Conservation (phyloP, 2,329 filamentous ascomycete species). For the Aspergillus pseudotamarii region DNA sequence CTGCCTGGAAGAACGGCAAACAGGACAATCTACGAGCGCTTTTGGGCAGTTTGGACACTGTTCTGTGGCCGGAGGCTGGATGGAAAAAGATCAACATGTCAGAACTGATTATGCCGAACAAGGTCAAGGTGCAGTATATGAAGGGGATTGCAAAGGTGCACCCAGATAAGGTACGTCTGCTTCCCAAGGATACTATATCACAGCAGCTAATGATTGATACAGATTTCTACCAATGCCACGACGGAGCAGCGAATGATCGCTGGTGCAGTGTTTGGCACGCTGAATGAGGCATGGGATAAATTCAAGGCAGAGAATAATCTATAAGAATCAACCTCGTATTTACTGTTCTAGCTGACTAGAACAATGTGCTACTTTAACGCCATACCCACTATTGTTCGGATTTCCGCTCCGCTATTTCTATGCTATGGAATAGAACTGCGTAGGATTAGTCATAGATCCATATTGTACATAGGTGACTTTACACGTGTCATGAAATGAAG, state of each 20-base stretch:
- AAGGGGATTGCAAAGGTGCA: slow-evolving; percentile 98
- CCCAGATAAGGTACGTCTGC: slow-evolving; percentile 84
- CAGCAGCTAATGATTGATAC: neutral
- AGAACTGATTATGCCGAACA: slow-evolving; percentile 87
- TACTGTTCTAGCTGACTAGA: neutral
- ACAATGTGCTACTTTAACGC: slow-evolving; percentile 4
- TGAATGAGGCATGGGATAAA: slow-evolving; percentile 71
- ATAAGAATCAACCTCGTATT: slow-evolving; percentile 29
- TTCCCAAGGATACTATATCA: slow-evolving; percentile 1
- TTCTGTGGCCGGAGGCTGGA: slow-evolving; percentile 87
- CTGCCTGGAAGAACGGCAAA: slow-evolving; percentile 86
- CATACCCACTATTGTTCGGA: neutral
- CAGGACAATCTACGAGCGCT: slow-evolving; percentile 88
- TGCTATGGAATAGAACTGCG: neutral
- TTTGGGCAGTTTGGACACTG: slow-evolving; percentile 80
- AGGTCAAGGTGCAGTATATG: slow-evolving; percentile 98
- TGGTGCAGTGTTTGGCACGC: slow-evolving; percentile 63
- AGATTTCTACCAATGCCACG: slow-evolving; percentile 66
- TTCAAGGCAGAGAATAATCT: slow-evolving; percentile 66
- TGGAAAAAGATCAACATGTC: slow-evolving; percentile 98
- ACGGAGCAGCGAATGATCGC: slow-evolving; percentile 70
- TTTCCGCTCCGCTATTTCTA: neutral
- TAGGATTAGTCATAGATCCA: neutral
- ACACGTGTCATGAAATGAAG: neutral
- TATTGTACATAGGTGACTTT: neutral